Evolutionary conservation across 2,329 filamentous ascomycete species (phyloP), one percentile per base, ranked within the genome.

Genomic region (Macrophomina tecta): DNA sequence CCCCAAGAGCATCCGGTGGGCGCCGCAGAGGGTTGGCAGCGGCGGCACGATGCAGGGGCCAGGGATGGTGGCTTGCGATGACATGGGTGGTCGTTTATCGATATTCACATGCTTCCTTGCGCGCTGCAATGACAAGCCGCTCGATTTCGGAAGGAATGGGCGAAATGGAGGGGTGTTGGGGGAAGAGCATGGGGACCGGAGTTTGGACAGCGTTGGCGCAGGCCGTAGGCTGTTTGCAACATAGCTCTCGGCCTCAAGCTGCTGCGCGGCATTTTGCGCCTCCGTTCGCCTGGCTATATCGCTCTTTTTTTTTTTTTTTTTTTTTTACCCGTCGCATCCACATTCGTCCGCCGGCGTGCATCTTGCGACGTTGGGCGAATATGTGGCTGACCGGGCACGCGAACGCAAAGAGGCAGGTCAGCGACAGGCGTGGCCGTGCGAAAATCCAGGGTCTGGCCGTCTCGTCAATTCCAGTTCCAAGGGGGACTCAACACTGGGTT

Each of bases 1-100:
- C 16, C 16, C 16, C 42, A 9, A 45, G 23, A 45, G 42, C 42
- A 45, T 51, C 48, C 48, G 48, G 48, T 30, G 48, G 49, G 49
- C 49, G 30, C 49, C 28, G 49, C 23, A 23, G 49, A 30, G 18
- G 7, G 48, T 5, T 51, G 49, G 42, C 16, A 45, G 42, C 42
- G 16, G 42, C 56, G 40, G 55, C 38, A 60, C 38, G 56, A 45
- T 48, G 56, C 56, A 61, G 40, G 40, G 56, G 28, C 8, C 56
- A 61, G 56, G 56, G 56, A 30, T 61, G 40, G 32, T 23, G 34
- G 34, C 52, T n/a, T 18, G 34, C 32, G 52, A 36, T 36, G 52
- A 28, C 32, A 55, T 40, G 34, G 52, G 18, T 40, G n/a, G 49
- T 12, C 14, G 2, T 34, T 32, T 52, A n/a, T 34, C 49, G 49